phyloP scores from a whole-genome alignment of 257 asterid genomes.

The Solanum peruvianum region DNA sequence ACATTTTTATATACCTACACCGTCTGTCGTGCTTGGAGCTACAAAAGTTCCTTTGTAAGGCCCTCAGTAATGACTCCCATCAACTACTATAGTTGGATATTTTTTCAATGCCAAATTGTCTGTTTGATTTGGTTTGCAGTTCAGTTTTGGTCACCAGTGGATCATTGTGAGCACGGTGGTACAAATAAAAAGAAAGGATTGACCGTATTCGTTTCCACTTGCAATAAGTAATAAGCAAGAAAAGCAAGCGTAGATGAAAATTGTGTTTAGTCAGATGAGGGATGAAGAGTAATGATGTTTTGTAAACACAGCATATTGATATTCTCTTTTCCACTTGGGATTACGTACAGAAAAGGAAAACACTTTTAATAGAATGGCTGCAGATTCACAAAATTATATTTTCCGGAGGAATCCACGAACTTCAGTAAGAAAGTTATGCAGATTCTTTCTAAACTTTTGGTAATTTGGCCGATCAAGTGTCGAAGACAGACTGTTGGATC shows the following conservation, averaged over 20 bases:
- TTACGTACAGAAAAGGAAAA: background rate
- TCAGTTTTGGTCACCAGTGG: background rate
- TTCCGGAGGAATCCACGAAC: constrained; percentile 93
- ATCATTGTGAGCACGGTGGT: background rate
- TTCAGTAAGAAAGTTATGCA: constrained; percentile 59
- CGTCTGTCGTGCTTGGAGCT: background rate
- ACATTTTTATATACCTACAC: no score
- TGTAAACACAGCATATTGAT: background rate
- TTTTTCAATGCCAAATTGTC: background rate
- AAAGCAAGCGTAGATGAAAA: background rate
- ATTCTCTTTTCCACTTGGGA: background rate
- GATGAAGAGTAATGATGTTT: background rate
- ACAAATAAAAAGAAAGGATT: background rate
- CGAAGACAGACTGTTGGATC: constrained; percentile 63
- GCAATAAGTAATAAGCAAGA: background rate
- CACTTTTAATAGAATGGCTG: background rate
- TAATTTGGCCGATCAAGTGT: constrained; percentile 69
- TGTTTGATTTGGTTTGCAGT: background rate
- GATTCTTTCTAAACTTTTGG: constrained; percentile 81
- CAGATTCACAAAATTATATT: constrained; percentile 17
- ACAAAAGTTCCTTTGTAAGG: background rate
- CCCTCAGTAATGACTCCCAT: background rate
- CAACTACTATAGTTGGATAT: background rate
- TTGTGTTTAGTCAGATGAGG: background rate
- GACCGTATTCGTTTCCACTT: background rate